Percentiles rank a stretch among this genome's conserved stretches.
These are phyloP conservation scores for Clavispora santaluciae DNA, from an alignment of 805 yeast genomes.

Conservation along the genomic window DNA sequence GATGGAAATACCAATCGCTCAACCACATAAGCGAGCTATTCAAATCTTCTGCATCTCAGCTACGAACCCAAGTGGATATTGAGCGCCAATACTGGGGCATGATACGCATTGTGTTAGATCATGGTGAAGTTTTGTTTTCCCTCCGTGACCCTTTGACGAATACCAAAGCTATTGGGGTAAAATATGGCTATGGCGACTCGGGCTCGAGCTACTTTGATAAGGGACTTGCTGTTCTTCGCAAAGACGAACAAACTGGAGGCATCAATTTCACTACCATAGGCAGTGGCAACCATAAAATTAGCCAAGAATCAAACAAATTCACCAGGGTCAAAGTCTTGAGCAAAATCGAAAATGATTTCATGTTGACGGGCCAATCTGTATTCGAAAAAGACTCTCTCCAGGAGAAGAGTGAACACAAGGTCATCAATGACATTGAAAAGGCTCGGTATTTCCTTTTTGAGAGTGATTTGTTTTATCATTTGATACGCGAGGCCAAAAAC, in stretches of 20 bases:
- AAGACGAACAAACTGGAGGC: constrained; percentile 34
- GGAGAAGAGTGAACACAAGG: constrained; percentile 6
- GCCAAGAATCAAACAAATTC: constrained; percentile 39
- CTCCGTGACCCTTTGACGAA: constrained; percentile 47
- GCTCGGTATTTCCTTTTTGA: constrained; percentile 80
- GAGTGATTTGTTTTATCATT: constrained; percentile 77
- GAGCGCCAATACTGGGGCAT: constrained; percentile 68
- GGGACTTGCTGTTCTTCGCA: constrained; percentile 70
- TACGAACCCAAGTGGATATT: constrained; percentile 49
- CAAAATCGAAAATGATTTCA: constrained; percentile 49
- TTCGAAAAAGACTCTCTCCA: constrained; percentile 16
- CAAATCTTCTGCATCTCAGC: constrained; percentile 43
- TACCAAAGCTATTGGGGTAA: constrained; percentile 64
- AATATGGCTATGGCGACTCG: constrained; percentile 87
- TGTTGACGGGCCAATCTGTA: constrained; percentile 54
- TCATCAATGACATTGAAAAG: constrained; percentile 52
- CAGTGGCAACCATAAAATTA: constrained; percentile 23
- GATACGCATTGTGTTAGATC: constrained; percentile 41
- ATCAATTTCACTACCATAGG: constrained; percentile 28
- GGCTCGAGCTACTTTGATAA: constrained; percentile 74
- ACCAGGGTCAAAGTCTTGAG: constrained; percentile 58
- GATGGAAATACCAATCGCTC: constrained; percentile 81
- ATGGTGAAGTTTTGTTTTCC: constrained; percentile 63
- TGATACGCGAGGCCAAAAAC: constrained; percentile 69
- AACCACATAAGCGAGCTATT: constrained; percentile 50